Base-by-base conservation (phyloP, 257 asterid genomes). In the Euphrasia confusa region DNA sequence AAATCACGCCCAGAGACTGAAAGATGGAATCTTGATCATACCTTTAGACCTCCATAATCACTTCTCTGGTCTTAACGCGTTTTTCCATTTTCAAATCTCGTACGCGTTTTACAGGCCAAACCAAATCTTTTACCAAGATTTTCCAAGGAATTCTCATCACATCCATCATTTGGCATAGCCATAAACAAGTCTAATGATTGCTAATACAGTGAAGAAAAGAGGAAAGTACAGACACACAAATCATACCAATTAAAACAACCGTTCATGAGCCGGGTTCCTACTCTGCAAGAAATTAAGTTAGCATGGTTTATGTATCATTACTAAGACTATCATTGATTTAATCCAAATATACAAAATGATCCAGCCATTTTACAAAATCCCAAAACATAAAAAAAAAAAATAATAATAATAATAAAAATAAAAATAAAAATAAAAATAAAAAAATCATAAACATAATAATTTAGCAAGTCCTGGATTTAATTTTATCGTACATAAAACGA, bases 381-480 rank as follows among this genome's bases (percentile, higher is more conserved):
- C 17, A 4, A 45, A 45, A 45, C 24, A 21, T 21, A 21, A 21
- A 21, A 21, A 21, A 21, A 0, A 21, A 21, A n/a, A n/a, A n/a
- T n/a, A n/a, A n/a, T n/a, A n/a, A n/a, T n/a, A n/a, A n/a, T n/a
- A n/a, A n/a, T n/a, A n/a, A n/a, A n/a, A n/a, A n/a, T n/a, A n/a
- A n/a, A n/a, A n/a, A n/a, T n/a, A n/a, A n/a, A n/a, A n/a, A n/a
- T n/a, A n/a, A n/a, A n/a, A n/a, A n/a, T n/a, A 21, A 21, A 21
- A 21, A 21, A 0, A 21, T 0, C 24, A 21, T 21, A 21, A 21
- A 21, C 24, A 21, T 21, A 42, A 77, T 80, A 84, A 78, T 83
- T 80, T 39, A 88, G 80, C 67, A 85, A 67, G 79, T 88, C 96
- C 67, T 88, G 88, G 49, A 21, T 21, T 21, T 21, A 21, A 85